These are phyloP conservation scores for Sclerotinia nivalis DNA, from an alignment of 2,329 filamentous ascomycete genomes.

Conservation along the genomic window DNA sequence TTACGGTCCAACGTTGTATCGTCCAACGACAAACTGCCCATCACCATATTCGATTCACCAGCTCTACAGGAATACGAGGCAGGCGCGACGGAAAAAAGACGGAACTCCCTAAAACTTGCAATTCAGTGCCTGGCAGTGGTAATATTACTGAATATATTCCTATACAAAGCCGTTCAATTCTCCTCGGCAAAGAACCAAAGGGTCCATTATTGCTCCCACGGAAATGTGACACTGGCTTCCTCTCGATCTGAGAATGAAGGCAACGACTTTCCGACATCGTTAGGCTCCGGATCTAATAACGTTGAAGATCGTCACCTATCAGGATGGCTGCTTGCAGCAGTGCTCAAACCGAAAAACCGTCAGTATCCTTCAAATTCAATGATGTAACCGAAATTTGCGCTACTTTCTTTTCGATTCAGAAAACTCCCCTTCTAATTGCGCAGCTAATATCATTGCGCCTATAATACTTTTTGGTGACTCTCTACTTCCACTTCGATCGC, in stretches of 20 bases:
- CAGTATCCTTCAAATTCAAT: not conserved
- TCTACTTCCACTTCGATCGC: not conserved
- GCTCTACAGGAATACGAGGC: not conserved
- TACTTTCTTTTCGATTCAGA: not conserved
- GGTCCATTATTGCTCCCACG: not conserved
- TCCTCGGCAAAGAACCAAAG: not conserved
- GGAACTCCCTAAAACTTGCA: not conserved
- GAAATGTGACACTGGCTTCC: not conserved
- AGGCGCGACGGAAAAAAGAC: not conserved
- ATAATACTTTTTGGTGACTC: not conserved
- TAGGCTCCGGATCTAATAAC: not conserved
- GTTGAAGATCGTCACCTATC: not conserved
- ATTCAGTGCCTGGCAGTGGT: not conserved
- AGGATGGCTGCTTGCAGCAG: not conserved
- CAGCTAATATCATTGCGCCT: not conserved
- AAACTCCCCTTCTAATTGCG: not conserved
- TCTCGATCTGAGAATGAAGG: not conserved
- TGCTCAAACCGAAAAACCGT: not conserved
- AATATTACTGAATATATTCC: not conserved
- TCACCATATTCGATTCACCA: not conserved
- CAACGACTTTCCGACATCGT: not conserved
- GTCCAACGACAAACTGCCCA: not conserved
- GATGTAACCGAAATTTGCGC: not conserved
- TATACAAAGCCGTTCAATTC: not conserved
- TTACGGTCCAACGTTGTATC: not conserved